Base-by-base conservation (phyloP, 805 yeast genomes). In the Yamadazyma kitorensis region DNA sequence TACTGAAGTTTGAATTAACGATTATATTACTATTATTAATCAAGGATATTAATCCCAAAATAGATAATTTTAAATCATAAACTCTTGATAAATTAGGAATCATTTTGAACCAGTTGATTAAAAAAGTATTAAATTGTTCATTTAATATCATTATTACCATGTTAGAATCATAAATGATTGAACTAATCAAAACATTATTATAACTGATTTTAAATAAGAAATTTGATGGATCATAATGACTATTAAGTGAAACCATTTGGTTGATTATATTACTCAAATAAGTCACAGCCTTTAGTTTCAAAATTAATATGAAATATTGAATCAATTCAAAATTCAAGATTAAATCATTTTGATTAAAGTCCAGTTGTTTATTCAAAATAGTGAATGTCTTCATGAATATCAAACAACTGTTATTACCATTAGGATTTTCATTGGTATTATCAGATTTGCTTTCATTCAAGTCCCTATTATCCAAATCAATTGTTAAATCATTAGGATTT, bases 11-110 rank as follows among this genome's bases (percentile, higher is more conserved):
- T 10, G 29, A 27, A 9, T 39, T 34, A 4, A 44, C 23, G 13
- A 49, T 39, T 2, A 48, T 40, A 4, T 49, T 43, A 12, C 51
- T 52, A 38, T 52, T 52, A 36, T 48, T 67, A 37, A 55, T 50
- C 44, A 51, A 55, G 17, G 49, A 86, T 39, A 89, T 57, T 15
- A 83, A 52, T 0, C 93, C 94, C 44, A 91, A 58, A 2, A 77
- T 64, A 1, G 86, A 77, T 27, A 91, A 59, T 57, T 88, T 89
- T 55, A 86, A 68, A 58, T 91, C 98, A 49, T 74, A 85, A 2
- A 86, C 95, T 40, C 95, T 67, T 15, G 71, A 70, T 46, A 82
- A 70, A 17, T 64, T 60, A 4, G 79, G 73, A 24, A 78, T 61
- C 7, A 69, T 47, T 14, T 70, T 64, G 49, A 83, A 75, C 96